Base-by-base conservation (phyloP, 2,329 filamentous ascomycete species). In the Pezicula radicicola region DNA sequence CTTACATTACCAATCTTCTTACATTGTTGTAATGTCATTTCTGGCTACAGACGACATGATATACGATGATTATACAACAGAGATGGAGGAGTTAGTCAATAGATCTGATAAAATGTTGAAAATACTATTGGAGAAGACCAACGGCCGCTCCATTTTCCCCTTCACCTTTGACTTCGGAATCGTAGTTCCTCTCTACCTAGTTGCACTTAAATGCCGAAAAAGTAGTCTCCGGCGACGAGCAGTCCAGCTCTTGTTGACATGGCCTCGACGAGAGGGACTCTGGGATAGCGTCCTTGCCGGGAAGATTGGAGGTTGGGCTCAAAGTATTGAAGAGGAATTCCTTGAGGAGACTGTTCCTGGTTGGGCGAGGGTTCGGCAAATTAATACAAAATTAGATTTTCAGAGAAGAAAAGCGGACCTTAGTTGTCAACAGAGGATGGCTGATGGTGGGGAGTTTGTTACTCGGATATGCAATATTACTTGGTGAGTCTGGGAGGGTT, bases 131-230 rank as follows among this genome's bases (percentile, higher is more conserved):
- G 27, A 6, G n/a, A 33, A 42, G 40, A 42, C 35, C 8, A 9
- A n/a, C 15, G 39, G 43, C 28, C 40, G n/a, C n/a, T n/a, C 51
- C 25, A 42, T 48, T 21, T 40, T 58, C n/a, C 47, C 51, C 58
- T 87, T 87, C 66, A 80, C 81, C 35, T 77, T 83, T 27, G 81
- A 85, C 46, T 67, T 85, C 7, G 84, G 82, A 28, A 80, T 87
- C 49, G 75, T 87, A 3, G 79, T 82, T 7, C 80, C 81, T 0
- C 72, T 87, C 2, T 87, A 81, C 54, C 76, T 85, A 2, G 80
- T 85, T 13, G 82, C 80, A 12, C 84, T 81, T 13, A 85, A 85
- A 61, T 87, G 83, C 59, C 77, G 82, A 4, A 76, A 85, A 52
- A 73, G 76, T 0, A 58, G 69, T 2, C 73, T 79, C 36, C 76